Evolutionary conservation across 192 early-diverging fungal genomes (phyloP), one percentile per base, ranked within the genome.

Genomic region (Coemansia sp.): DNA sequence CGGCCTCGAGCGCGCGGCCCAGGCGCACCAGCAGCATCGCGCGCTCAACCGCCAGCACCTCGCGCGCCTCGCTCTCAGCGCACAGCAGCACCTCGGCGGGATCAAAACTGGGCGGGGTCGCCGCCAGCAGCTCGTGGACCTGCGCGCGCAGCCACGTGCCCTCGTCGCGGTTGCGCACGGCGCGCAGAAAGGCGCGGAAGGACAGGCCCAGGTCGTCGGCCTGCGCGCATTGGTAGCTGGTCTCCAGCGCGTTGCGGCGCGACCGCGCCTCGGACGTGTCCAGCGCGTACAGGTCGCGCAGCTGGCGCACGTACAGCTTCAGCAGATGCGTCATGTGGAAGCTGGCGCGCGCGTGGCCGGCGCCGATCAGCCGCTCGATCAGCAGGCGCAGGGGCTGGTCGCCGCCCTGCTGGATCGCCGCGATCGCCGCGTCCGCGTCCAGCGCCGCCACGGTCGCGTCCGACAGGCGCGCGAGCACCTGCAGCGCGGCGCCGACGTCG

Each of bases 271-370:
- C 47, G 1, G 5, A 27, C 22, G 15, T 17, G 14, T 50, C 56
- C 1, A 10, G 29, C 21, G 34, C 2, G 22, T 60, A 59, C 21
- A 46, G 43, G 27, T 67, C 71, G 25, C 56, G 48, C 14, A 75
- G 23, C 28, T 75, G 61, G 22, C 72, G 72, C 55, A 76, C 73
- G 17, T 76, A 69, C 17, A 47, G 67, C 1, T 44, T 59, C 17
- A 66, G 44, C 54, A 76, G 50, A 29, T 70, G 56, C 4, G 73
- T 76, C 67, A 62, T 65, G 28, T 70, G 70, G 52, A 66, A 67
- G 7, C 55, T 55, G 9, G 73, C 73, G 11, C 60, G 55, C 9
- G 50, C 22, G 26, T 76, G 73, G 11, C 25, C 19, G 2, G 62
- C 62, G 0, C 27, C 11, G 10, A 76, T 30, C 5, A 76, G 62